Evolutionary conservation across 495 filamentous ascomycete genomes (phyloP).

Genomic region (Aspergillus hancockii): DNA sequence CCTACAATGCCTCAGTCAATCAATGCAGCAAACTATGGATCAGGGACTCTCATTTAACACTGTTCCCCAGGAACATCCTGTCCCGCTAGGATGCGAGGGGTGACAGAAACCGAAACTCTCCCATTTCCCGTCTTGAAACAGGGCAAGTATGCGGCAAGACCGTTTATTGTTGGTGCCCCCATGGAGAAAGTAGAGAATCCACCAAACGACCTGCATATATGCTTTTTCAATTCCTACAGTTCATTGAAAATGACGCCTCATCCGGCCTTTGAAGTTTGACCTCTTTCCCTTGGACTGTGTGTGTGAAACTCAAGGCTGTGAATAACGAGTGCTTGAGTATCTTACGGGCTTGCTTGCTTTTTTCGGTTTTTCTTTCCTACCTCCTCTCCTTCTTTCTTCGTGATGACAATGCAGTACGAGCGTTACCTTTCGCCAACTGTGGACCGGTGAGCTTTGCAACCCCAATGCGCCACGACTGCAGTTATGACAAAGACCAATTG

Average conservation of each 20-base stretch:
- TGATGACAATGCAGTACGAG: slow-evolving; percentile 13
- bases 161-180: slow-evolving; percentile 21
- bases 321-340: not conserved
- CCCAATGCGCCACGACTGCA: slow-evolving; percentile 1
- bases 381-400: slow-evolving; percentile 1
- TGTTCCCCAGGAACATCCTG: slow-evolving; percentile 5
- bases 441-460: slow-evolving; percentile 17
- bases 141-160: slow-evolving; percentile 23
- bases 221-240: slow-evolving; percentile 13
- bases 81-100: slow-evolving; percentile 27
- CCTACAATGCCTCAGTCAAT: not conserved
- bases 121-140: slow-evolving; percentile 27
- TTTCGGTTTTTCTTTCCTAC: not conserved
- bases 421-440: slow-evolving; percentile 8
- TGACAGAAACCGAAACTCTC: slow-evolving; percentile 16
- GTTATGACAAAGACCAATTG: not conserved
- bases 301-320: slow-evolving; percentile 7
- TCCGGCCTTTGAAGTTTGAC: slow-evolving; percentile 17
- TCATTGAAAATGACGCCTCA: slow-evolving; percentile 33
- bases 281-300: slow-evolving; percentile 18
- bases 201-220: slow-evolving; percentile 22
- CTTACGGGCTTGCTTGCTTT: not conserved
- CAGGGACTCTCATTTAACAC: slow-evolving; percentile 1
- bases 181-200: slow-evolving; percentile 16
- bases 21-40: not conserved